Evolutionary conservation across 2,329 filamentous ascomycete species (phyloP).

Genomic region (Cladophialophora immunda): DNA sequence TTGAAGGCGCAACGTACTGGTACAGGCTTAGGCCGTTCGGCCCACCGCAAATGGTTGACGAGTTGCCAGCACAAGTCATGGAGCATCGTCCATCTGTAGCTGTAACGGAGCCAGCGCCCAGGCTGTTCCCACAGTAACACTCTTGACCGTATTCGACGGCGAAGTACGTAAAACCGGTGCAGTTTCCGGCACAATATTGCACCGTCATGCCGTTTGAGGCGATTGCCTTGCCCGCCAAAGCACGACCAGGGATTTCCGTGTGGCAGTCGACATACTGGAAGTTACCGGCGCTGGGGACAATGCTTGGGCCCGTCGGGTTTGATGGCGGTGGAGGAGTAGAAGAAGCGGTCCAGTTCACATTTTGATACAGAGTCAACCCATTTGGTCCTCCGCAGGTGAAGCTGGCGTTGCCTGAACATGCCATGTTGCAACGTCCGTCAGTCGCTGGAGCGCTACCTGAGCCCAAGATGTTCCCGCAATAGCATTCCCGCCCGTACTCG

Average conservation of each 20-base stretch:
- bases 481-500: conserved; percentile 49
- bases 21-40: conserved; percentile 41
- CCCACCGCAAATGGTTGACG: conserved; percentile 42
- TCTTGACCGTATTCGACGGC: conserved; percentile 52
- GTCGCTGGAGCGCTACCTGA: conserved; percentile 34
- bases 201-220: conserved; percentile 32
- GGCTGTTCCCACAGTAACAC: conserved; percentile 46
- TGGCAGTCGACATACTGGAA: conserved; percentile 37
- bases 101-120: conserved; percentile 30
- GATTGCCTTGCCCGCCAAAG: conserved; percentile 31
- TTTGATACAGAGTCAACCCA: conserved; percentile 51
- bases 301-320: conserved; percentile 26
- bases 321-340: conserved; percentile 22
- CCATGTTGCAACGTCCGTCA: conserved; percentile 51
- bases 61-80: conserved; percentile 42
- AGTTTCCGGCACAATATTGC: conserved; percentile 33
- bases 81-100: conserved; percentile 32
- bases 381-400: conserved; percentile 60
- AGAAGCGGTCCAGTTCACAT: conserved; percentile 24
- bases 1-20: conserved; percentile 22
- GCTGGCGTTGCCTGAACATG: conserved; percentile 50
- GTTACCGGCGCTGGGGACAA: conserved; percentile 30
- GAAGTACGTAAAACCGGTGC: conserved; percentile 45
- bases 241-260: conserved; percentile 33
- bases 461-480: conserved; percentile 45